Base-by-base conservation (phyloP, 1,284 basidiomycete genomes). In the Inonotus hispidus region DNA sequence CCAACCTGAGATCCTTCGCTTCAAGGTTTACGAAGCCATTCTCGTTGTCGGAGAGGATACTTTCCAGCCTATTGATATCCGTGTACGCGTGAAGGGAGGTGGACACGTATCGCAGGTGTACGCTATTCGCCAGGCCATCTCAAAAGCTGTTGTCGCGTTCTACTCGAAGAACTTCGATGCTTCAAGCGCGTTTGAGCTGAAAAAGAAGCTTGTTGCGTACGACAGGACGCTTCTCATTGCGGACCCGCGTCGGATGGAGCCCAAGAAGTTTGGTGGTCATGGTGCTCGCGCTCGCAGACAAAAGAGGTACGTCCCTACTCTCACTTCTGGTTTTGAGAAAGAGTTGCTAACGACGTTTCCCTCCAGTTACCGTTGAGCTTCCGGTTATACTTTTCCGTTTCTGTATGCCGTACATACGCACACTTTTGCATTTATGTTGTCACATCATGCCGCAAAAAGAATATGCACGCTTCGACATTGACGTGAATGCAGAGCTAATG, bases 161-260 rank as follows among this genome's bases (percentile, higher is more conserved):
- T 96, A 96, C 77, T 92, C 95, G 80, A 99, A 99, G 82, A 97
- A 98, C 84, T 85, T 95, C 77, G 97, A 99, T 74, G 97, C 97
- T 67, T 95, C 90, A 75, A 96, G 92, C 69, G 94, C 97, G 29
- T 85, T 98, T 77, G 94, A 95, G 78, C 77, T 98, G 76, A 96
- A 96, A 86, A 97, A 97, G 85, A 92, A 92, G 75, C 80, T 97
- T 68, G 91, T 97, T 64, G 87, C 93, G 27, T 98, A 98, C 76
- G 95, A 98, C 83, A 84, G 97, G 72, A 89, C 92, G 60, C 82
- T 98, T 65, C 81, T 99, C 73, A 97, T 99, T 71, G 95, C 97
- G 68, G 97, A 99, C 81, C 97, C 97, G 71, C 90, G 95, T 79
- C 90, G 95, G 81, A 93, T 92, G 90, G 96, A 99, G 79, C 96